Evolutionary conservation across 441 rosid genomes (phyloP), one percentile per base, ranked within the genome.

Genomic region (Populus hybrid): DNA sequence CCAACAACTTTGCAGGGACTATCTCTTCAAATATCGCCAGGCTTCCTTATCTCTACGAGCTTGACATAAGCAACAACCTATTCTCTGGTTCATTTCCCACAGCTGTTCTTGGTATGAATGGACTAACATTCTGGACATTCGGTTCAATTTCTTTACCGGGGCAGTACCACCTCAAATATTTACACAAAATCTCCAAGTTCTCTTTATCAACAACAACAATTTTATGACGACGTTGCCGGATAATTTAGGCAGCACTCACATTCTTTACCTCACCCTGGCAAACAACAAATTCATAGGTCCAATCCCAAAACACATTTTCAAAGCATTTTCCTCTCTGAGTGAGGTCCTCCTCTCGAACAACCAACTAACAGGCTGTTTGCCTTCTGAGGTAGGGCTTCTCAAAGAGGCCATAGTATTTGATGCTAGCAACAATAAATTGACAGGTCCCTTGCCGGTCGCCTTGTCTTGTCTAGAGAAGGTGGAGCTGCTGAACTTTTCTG

Each of bases 1-100:
- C 98, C 74, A 94, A 94, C 86, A 83, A 80, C 77, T 94, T 94
- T 65, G 67, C 84, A 1, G 98, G 97, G 42, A 63, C 85, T 2
- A 59, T 91, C 69, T 88, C 97, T 3, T 75, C 94, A 1, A 83
- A 81, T 42, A 86, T 94, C 53, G 82, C 90, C 65, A 84, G 87
- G 73, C 95, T 94, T 72, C 86, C 77, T 23, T 92, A 90, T 73
- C 92, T 94, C 67, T 94, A 91, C 78, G 95, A 92, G 85, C 85
- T 94, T 26, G 98, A 94, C 82, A 84, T 90, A 46, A 94, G 98
- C 73, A 93, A 91, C 87, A 94, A 94, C 81, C 80, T 59, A 28
- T 88, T 92, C 79, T 83, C 95, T 6, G 98, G 98, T 34, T 91
- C 90, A 36, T 94, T 94, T 81, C 98, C 95, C 0, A 34, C 82